phyloP scores from a whole-genome alignment of 495 filamentous ascomycete species.

The Neurospora sp. region DNA sequence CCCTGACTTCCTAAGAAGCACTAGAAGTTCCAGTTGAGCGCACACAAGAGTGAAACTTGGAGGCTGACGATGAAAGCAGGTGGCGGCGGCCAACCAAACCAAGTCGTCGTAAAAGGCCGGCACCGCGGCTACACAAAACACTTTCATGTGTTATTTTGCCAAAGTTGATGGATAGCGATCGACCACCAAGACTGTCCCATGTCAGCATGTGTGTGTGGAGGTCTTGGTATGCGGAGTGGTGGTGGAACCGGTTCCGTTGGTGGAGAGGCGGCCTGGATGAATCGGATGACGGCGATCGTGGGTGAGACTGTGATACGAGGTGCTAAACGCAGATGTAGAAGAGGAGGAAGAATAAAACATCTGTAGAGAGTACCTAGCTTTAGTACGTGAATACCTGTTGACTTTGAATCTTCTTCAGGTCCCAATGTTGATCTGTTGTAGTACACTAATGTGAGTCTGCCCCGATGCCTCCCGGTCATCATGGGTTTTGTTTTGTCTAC shows the following conservation, averaged over 20 bases:
- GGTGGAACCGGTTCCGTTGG: background rate
- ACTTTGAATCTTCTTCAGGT: background rate
- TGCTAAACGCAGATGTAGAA: background rate
- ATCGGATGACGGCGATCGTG: background rate
- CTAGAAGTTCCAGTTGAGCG: background rate
- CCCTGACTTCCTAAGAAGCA: background rate
- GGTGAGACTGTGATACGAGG: background rate
- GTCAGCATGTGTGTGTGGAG: background rate
- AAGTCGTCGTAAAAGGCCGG: constrained; percentile 2
- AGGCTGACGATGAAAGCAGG: background rate
- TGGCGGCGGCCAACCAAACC: constrained; percentile 10
- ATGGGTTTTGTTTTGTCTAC: no score
- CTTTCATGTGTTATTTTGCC: background rate
- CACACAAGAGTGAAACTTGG: background rate
- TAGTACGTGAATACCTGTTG: background rate
- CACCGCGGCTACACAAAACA: background rate
- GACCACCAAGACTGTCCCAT: background rate
- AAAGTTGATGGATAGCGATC: background rate
- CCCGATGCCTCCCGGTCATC: no score
- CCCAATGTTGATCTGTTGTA: no score
- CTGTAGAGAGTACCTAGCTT: background rate
- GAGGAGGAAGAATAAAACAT: background rate
- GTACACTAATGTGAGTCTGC: no score
- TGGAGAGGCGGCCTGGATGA: background rate
- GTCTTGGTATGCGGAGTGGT: background rate